Base-by-base conservation (phyloP, 305 asterid species). In the Plantago coronopus region DNA sequence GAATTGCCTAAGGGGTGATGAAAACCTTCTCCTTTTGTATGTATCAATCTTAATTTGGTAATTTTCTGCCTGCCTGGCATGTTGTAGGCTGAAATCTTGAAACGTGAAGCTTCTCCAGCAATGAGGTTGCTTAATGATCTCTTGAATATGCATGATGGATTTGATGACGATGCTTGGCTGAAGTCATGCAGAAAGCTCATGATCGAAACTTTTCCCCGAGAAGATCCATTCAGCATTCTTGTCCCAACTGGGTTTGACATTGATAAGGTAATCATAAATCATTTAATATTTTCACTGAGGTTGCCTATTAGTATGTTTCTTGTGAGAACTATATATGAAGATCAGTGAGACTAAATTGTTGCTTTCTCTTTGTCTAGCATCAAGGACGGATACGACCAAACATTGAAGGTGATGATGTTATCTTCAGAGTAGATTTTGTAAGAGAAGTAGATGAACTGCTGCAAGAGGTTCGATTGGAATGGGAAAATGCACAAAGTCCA, bases 191-290 rank as follows among this genome's bases (percentile, higher is more conserved):
- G 78, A 77, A 91, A 86, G 78, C 73, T 54, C 49, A 84, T 91
- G 98, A 61, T 81, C 44, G 85, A 84, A 58, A 86, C 95, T 25
- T 88, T 91, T 72, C 98, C 97, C 34, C 74, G 91, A 54, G 98
- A 91, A 71, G 98, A 91, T 70, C 98, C 98, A 46, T 91, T 84
- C 70, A 91, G 91, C 73, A 86, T 91, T 69, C 91, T 91, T 65
- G 91, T 81, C 44, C 98, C 95, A 2, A 71, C 87, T 59, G 98
- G 98, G 66, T 91, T 88, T 20, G 91, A 91, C 81, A 78, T 91
- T 64, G 91, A 86, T 59, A 84, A 74, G 93, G 98, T 88, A 78
- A 43, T n/a, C n/a, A n/a, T n/a, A n/a, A n/a, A 7, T 60, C 66
- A n/a, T 44, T 15, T 11, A 48, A 14, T 48, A 17, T 43, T 5